Percentiles rank a stretch among this genome's conserved stretches.
phyloP scores from a whole-genome alignment of 1,284 basidiomycete species.

The Sanghuangporus sanghuang region DNA sequence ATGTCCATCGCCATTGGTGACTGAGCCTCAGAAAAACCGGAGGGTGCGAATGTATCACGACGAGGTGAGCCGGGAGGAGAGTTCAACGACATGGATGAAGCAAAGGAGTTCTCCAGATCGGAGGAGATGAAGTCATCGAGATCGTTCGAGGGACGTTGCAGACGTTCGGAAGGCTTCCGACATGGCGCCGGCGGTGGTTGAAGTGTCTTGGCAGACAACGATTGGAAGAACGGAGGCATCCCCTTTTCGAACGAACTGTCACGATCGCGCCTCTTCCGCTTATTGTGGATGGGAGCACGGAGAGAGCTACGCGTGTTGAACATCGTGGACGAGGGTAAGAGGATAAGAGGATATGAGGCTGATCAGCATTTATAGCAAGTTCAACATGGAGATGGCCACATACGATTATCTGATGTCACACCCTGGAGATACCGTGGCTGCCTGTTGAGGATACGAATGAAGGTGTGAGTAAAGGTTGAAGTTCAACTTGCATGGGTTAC shows the following conservation, averaged over 20 bases:
- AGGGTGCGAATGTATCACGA: conserved; percentile 26
- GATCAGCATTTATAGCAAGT: neutral
- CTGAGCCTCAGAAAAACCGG: neutral
- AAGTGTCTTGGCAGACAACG: conserved; percentile 37
- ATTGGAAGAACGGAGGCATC: conserved; percentile 47
- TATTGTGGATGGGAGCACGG: conserved; percentile 19
- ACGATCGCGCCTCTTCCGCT: conserved; percentile 22
- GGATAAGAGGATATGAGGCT: neutral
- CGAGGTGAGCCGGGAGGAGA: conserved; percentile 52
- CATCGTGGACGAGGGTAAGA: conserved; percentile 5
- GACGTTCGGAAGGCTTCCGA: conserved; percentile 41
- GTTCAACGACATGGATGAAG: conserved; percentile 71
- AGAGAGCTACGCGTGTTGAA: conserved; percentile 14
- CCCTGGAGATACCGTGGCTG: neutral
- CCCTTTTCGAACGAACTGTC: conserved; percentile 27
- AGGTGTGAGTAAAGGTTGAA: conserved; percentile 1
- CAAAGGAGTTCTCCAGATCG: conserved; percentile 74
- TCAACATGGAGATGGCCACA: conserved; percentile 11
- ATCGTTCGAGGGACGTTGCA: conserved; percentile 40
- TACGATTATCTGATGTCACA: conserved; percentile 13
- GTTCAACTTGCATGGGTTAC: neutral
- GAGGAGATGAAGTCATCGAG: conserved; percentile 63
- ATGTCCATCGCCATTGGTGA: conserved; percentile 62
- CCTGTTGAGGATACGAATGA: neutral
- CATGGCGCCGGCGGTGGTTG: conserved; percentile 44